phyloP scores from a whole-genome alignment of 192 early-diverging fungal species.

The Paraglomus brasilianum region DNA sequence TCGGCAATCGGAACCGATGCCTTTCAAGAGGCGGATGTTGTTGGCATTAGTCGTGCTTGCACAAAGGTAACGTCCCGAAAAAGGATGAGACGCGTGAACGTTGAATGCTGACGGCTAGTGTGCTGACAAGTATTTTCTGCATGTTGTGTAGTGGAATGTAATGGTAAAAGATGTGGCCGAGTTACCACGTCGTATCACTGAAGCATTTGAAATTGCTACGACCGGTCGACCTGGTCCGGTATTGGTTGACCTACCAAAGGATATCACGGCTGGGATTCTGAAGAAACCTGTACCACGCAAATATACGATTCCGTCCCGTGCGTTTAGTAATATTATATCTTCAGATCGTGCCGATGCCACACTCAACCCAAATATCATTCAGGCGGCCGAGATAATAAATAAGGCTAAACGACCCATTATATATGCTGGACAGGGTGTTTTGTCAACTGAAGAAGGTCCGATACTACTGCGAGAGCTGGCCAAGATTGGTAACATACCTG shows the following conservation, averaged over 20 bases:
- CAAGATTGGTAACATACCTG: slow-evolving; percentile 88
- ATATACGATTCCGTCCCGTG: slow-evolving; percentile 70
- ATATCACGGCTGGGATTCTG: slow-evolving; percentile 90
- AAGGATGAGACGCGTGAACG: too few relatives aligned
- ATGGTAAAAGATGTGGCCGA: slow-evolving; percentile 97
- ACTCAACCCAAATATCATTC: slow-evolving; percentile 51
- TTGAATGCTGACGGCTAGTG: too few relatives aligned
- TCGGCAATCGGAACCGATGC: slow-evolving; percentile 91
- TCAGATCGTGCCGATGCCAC: slow-evolving; percentile 46
- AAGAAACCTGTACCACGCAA: slow-evolving; percentile 77
- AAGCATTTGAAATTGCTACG: slow-evolving; percentile 97
- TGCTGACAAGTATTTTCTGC: too few relatives aligned
- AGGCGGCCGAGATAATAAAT: slow-evolving; percentile 84
- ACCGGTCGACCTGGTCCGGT: slow-evolving; percentile 95
- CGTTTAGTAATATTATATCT: slow-evolving; percentile 45
- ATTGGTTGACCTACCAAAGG: slow-evolving; percentile 96
- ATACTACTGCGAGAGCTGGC: slow-evolving; percentile 79
- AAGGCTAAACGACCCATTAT: slow-evolving; percentile 87
- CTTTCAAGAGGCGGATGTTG: slow-evolving; percentile 98
- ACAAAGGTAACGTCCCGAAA: slow-evolving; percentile 80
- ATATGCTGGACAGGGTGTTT: slow-evolving; percentile 93
- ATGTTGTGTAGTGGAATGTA: slow-evolving; percentile 84
- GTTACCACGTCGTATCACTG: slow-evolving; percentile 95
- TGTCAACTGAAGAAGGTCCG: slow-evolving; percentile 80
- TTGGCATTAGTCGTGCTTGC: slow-evolving; percentile 93